phyloP scores from a whole-genome alignment of 1,284 basidiomycete species.

The Spongiforma sp. region DNA sequence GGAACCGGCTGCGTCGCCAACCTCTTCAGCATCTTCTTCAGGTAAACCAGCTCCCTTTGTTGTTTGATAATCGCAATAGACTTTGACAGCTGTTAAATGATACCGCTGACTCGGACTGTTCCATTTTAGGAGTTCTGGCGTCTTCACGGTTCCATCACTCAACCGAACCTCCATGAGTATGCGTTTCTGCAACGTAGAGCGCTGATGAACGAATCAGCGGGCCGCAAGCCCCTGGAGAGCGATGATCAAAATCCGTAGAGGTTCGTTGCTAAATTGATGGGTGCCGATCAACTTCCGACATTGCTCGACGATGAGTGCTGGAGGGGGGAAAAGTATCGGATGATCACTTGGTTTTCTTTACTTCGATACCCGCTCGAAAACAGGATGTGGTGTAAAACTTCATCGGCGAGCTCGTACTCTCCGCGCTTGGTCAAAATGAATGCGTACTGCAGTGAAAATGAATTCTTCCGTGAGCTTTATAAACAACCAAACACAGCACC shows the following conservation, averaged over 20 bases:
- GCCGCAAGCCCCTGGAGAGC: slow-evolving; percentile 68
- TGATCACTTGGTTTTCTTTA: slow-evolving; percentile 66
- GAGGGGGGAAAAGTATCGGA: slow-evolving; percentile 46
- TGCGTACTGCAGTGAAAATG: slow-evolving; percentile 65
- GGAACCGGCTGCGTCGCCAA: slow-evolving; percentile 20
- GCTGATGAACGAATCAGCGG: slow-evolving; percentile 79
- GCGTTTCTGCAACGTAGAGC: slow-evolving; percentile 81
- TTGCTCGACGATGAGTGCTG: slow-evolving; percentile 56
- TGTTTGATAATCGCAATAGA: slow-evolving; percentile 35
- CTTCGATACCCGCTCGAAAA: slow-evolving; percentile 80
- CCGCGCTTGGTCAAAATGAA: slow-evolving; percentile 77
- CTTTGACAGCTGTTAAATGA: slow-evolving; percentile 36
- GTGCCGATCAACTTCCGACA: slow-evolving; percentile 72
- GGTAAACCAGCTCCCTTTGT: slow-evolving; percentile 28
- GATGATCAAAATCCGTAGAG: slow-evolving; percentile 77
- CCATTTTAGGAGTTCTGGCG: slow-evolving; percentile 64
- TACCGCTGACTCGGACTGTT: slow-evolving; percentile 60
- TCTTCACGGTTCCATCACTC: slow-evolving; percentile 64
- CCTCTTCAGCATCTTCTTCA: slow-evolving; percentile 39
- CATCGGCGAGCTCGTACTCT: slow-evolving; percentile 73
- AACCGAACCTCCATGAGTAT: slow-evolving; percentile 78
- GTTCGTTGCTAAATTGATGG: slow-evolving; percentile 84
- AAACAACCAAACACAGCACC: slow-evolving; percentile 49
- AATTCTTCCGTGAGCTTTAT: background rate
- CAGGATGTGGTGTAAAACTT: slow-evolving; percentile 81